Base-by-base conservation (phyloP, 225 moss, liverwort and hornwort genomes). In the Bryoerythrophyllum caledonicum region DNA sequence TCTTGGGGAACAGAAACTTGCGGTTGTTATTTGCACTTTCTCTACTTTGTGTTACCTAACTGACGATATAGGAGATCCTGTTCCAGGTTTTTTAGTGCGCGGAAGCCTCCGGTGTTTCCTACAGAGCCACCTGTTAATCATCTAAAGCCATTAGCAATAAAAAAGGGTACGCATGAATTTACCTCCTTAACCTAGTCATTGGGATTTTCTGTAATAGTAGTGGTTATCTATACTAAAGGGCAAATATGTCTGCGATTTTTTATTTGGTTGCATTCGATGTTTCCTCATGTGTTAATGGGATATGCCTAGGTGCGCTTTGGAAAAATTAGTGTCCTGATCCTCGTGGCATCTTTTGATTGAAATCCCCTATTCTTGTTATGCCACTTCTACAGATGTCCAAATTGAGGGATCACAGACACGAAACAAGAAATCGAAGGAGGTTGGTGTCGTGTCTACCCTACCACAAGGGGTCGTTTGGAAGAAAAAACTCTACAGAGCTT, bases 381-480 rank as follows among this genome's bases (percentile, higher is more conserved):
- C 60, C 35, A 60, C 44, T 41, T 79, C 51, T 10, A 66, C 71
- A 81, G 81, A 76, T 57, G 49, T 49, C 60, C 76, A 71, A 76
- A 26, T 76, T n/a, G 76, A 76, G 63, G 76, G 30, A 65, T 30
- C 51, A 58, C 57, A 56, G 52, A 55, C 64, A 65, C 27, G 53
- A 60, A 75, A 55, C 26, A 81, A 71, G 65, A 76, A 81, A 65
- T 16, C 14, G 34, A 49, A 70, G 34, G 80, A 76, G 56, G 71
- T 51, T 30, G 71, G 14, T 59, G 20, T 55, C 10, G 59, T 75
- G 70, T 51, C 68, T 54, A 67, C 56, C 32, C 57, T 81, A 51
- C 81, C 81, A n/a, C 76, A 76, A 48, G 81, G 81, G 70, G 40
- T 81, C 37, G 49, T 63, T 38, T 70, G 75, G 81, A 76, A 81